A percentile compares a stretch with the other conserved stretches of the same genome.
These are phyloP conservation scores for Tricholoma hemisulphureum DNA, from an alignment of 768 basidiomycete species.

Conservation along the genomic window DNA sequence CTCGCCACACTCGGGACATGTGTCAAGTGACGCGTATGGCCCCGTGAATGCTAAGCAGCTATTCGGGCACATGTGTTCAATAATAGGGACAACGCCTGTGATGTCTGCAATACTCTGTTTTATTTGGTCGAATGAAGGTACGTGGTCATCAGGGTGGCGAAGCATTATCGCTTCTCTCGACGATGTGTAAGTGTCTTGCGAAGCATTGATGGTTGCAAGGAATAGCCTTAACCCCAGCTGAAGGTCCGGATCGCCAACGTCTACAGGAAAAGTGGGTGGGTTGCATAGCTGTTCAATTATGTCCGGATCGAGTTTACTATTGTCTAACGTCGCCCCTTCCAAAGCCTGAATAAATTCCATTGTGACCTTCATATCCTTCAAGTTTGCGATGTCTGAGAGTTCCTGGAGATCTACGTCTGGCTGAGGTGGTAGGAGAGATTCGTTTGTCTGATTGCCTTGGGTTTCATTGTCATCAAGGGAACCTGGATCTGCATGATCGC, in stretches of 20 bases:
- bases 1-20: constrained; percentile 32
- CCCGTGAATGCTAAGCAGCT: constrained; percentile 42
- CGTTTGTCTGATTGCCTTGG: neutral
- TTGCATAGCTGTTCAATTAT: no score
- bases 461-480: neutral
- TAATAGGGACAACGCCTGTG: constrained; percentile 35
- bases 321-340: constrained; percentile 25
- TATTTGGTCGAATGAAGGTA: constrained; percentile 30
- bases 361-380: constrained; percentile 18
- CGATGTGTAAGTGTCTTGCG: neutral
- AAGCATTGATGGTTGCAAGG: neutral
- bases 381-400: constrained; percentile 5
- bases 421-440: neutral
- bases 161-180: constrained; percentile 16
- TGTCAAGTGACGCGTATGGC: constrained; percentile 25
- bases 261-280: neutral
- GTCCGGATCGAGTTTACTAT: constrained; percentile 9
- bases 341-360: constrained; percentile 23
- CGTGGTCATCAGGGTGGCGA: constrained; percentile 19
- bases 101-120: constrained; percentile 26
- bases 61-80: constrained; percentile 42
- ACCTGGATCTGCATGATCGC: neutral
- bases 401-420: neutral
- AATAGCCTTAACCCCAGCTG: neutral
- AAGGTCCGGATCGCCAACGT: neutral